A percentile compares a stretch with the other conserved stretches of the same genome.
Conservation (phyloP, 176 grass and related monocot species). For the Cenchrus purpureus region DNA sequence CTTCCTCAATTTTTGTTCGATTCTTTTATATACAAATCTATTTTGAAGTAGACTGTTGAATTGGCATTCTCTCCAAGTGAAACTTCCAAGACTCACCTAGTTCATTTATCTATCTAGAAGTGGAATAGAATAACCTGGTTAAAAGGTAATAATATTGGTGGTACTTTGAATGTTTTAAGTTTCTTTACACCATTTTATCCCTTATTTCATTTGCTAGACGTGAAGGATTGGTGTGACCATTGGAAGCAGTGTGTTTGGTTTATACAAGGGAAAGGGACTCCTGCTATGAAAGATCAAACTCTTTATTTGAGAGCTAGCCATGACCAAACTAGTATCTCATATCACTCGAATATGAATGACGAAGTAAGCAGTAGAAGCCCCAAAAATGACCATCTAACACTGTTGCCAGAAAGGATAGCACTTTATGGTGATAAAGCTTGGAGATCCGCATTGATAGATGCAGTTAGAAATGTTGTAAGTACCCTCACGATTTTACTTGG, state of each 20-base stretch:
- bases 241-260: slow-evolving; percentile 99
- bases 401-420: slow-evolving; percentile 76
- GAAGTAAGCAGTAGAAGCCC: slow-evolving; percentile 34
- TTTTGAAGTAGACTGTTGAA: slow-evolving; percentile 1
- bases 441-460: slow-evolving; percentile 63
- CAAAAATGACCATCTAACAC: slow-evolving; percentile 47
- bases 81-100: neutral
- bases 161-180: slow-evolving; percentile 13
- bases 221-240: slow-evolving; percentile 85
- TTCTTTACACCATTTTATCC: neutral
- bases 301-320: slow-evolving; percentile 74
- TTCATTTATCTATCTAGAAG: slow-evolving; percentile 12
- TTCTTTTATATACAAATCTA: neutral
- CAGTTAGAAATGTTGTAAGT: slow-evolving; percentile 72
- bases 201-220: slow-evolving; percentile 50
- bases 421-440: slow-evolving; percentile 88
- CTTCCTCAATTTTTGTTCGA: neutral
- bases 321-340: slow-evolving; percentile 82
- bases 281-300: slow-evolving; percentile 53
- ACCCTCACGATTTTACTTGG: slow-evolving; percentile 26
- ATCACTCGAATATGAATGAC: slow-evolving; percentile 47
- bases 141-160: neutral
- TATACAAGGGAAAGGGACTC: slow-evolving; percentile 52
- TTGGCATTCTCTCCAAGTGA: neutral
- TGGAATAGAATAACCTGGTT: neutral